A percentile compares a stretch with the other conserved stretches of the same genome.
phyloP scores from a whole-genome alignment of 768 basidiomycete genomes.

The Brasilioporus rufonigricans region DNA sequence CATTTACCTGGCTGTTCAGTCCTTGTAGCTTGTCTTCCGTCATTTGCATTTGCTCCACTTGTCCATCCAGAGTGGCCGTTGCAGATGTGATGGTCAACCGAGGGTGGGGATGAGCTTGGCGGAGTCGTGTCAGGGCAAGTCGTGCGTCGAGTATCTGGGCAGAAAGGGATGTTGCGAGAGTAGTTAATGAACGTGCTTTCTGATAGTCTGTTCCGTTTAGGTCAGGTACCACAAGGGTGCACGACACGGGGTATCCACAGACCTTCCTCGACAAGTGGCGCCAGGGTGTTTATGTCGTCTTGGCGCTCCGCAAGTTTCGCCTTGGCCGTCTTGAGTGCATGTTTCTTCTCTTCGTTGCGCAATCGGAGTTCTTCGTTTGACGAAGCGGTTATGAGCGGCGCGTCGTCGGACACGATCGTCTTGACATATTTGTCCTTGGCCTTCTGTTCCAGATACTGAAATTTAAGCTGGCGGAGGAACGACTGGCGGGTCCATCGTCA shows the following conservation, averaged over 20 bases:
- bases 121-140: constrained; percentile 73
- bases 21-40: constrained; percentile 63
- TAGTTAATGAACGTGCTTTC: constrained; percentile 50
- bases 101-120: constrained; percentile 77
- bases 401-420: constrained; percentile 84
- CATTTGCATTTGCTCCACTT: constrained; percentile 78
- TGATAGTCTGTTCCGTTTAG: constrained; percentile 51
- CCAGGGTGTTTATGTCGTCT: constrained; percentile 57
- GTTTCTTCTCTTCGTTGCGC: constrained; percentile 71
- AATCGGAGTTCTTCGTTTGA: constrained; percentile 65
- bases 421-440: constrained; percentile 88
- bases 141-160: constrained; percentile 83
- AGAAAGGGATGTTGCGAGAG: constrained; percentile 57
- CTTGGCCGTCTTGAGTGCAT: constrained; percentile 63
- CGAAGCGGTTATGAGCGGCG: constrained; percentile 75
- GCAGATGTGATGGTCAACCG: constrained; percentile 77
- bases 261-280: constrained; percentile 72
- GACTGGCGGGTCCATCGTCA: constrained; percentile 40
- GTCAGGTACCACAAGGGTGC: neutral
- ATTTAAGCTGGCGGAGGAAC: constrained; percentile 80
- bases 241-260: neutral
- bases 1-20: constrained; percentile 48
- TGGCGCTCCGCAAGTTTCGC: constrained; percentile 57
- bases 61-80: constrained; percentile 67
- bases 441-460: constrained; percentile 86